Evolutionary conservation across 164 flowering plant species (phyloP).

Genomic region (Cinnamomum micranthum): DNA sequence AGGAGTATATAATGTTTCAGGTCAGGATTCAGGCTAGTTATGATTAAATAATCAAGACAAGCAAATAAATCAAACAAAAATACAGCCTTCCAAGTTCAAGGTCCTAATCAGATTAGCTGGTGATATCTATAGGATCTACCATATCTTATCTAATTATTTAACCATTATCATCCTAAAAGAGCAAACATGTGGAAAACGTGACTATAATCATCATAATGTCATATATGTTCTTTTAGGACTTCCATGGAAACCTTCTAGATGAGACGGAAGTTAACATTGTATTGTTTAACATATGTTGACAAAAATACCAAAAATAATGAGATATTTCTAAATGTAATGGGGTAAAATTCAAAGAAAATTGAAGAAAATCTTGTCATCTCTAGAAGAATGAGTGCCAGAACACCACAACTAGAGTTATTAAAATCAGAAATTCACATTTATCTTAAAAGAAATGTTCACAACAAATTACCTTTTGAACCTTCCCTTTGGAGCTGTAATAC

Average conservation of each 20-base stretch:
- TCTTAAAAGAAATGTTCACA: no score
- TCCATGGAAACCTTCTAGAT: not conserved
- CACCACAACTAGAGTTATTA: not conserved
- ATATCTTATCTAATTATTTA: no score
- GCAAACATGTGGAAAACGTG: no score
- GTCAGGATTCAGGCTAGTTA: not conserved
- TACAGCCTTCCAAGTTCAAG: not conserved
- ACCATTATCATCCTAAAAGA: no score
- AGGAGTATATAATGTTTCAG: no score
- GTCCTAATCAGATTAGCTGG: not conserved
- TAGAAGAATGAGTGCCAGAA: not conserved
- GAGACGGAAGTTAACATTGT: not conserved
- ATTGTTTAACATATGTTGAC: no score
- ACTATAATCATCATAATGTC: no score
- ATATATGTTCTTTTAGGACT: not conserved
- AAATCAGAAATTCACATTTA: not conserved
- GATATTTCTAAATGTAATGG: no score
- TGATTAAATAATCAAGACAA: not conserved
- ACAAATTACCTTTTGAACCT: conserved; percentile 63
- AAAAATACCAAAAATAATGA: no score
- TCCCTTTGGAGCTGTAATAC: conserved; percentile 59
- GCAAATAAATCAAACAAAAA: not conserved
- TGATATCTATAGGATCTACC: not conserved
- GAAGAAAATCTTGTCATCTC: not conserved
- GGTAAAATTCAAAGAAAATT: not conserved